Percentiles rank a stretch among this genome's conserved stretches.
Conservation (phyloP, 2,329 filamentous ascomycete genomes). For the Annulohypoxylon truncatum region DNA sequence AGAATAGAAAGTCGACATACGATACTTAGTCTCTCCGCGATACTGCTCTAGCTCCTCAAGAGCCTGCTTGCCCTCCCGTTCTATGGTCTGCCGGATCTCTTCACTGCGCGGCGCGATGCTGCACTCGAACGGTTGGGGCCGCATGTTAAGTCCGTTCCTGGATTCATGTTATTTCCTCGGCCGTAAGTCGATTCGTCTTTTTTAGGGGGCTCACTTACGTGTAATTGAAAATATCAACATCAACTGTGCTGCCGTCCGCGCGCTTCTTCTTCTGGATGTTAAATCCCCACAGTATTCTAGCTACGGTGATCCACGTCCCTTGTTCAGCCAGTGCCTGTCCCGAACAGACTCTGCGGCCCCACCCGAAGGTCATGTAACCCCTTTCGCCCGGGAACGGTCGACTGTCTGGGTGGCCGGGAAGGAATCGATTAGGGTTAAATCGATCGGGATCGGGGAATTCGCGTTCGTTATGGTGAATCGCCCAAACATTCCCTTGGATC, state of each 20-base stretch:
- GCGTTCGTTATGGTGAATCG: conserved; percentile 59
- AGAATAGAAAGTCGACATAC: conserved; percentile 65
- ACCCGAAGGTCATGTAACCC: conserved; percentile 67
- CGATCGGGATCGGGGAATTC: conserved; percentile 61
- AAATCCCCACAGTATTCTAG: conserved; percentile 68
- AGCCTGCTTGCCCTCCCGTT: conserved; percentile 64
- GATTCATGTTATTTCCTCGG: not conserved
- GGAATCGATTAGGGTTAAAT: conserved; percentile 57
- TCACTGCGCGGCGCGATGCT: conserved; percentile 62
- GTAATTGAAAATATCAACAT: conserved; percentile 68
- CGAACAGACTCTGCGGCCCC: conserved; percentile 65
- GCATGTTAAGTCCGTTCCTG: conserved; percentile 69
- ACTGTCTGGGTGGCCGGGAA: conserved; percentile 52
- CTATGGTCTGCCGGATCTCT: conserved; percentile 61
- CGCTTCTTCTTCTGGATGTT: conserved; percentile 57
- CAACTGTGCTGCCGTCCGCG: conserved; percentile 56
- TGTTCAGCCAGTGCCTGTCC: conserved; percentile 68
- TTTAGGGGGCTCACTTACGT: conserved; percentile 55
- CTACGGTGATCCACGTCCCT: conserved; percentile 68
- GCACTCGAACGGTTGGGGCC: conserved; percentile 66
- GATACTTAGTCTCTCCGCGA: conserved; percentile 67
- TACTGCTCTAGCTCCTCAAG: conserved; percentile 63
- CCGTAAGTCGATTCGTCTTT: not conserved
- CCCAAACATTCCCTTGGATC: conserved; percentile 64
- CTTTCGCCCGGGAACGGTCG: conserved; percentile 62